A percentile compares a stretch with the other conserved stretches of the same genome.
Evolutionary conservation across 176 grass and related monocot genomes (phyloP).

Genomic region (Ensete glaucum): DNA sequence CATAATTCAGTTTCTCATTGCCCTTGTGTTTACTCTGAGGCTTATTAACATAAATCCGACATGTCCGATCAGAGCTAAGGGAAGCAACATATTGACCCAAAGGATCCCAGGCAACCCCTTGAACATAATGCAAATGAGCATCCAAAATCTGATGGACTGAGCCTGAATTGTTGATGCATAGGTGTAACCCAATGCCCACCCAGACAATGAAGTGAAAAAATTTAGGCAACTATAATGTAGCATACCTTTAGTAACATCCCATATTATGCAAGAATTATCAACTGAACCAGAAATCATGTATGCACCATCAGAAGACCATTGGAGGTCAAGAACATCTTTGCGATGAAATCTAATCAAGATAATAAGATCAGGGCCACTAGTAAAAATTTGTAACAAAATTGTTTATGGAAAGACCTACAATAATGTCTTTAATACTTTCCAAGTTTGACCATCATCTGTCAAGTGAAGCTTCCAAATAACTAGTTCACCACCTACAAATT

Average conservation of each 20-base stretch:
- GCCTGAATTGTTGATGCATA: slow-evolving; percentile 31
- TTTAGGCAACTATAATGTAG: not conserved
- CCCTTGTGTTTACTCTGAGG: slow-evolving; percentile 71
- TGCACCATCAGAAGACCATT: slow-evolving; percentile 67
- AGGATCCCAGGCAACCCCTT: slow-evolving; percentile 95
- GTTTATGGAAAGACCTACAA: not conserved
- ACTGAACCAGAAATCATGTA: slow-evolving; percentile 83
- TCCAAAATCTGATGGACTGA: slow-evolving; percentile 70
- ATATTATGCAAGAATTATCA: slow-evolving; percentile 97
- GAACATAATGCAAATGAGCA: slow-evolving; percentile 97
- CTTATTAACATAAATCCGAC: slow-evolving; percentile 84
- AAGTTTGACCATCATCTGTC: slow-evolving; percentile 30
- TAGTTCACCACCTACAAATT: slow-evolving; percentile 62
- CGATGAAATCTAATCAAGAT: slow-evolving; percentile 70
- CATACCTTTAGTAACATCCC: slow-evolving; percentile 82
- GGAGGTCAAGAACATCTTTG: slow-evolving; percentile 94
- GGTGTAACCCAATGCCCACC: not conserved
- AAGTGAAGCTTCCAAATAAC: slow-evolving; percentile 57
- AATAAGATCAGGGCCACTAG: not conserved
- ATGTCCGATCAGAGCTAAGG: slow-evolving; percentile 89
- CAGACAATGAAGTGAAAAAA: not conserved
- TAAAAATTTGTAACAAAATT: not conserved
- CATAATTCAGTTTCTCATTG: slow-evolving; percentile 61
- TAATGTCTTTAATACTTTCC: slow-evolving; percentile 14
- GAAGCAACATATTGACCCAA: slow-evolving; percentile 80